A percentile compares a stretch with the other conserved stretches of the same genome.
These are phyloP conservation scores for Globomyces sp. DNA, from an alignment of 371 early-diverging fungal genomes.

Conservation along the genomic window DNA sequence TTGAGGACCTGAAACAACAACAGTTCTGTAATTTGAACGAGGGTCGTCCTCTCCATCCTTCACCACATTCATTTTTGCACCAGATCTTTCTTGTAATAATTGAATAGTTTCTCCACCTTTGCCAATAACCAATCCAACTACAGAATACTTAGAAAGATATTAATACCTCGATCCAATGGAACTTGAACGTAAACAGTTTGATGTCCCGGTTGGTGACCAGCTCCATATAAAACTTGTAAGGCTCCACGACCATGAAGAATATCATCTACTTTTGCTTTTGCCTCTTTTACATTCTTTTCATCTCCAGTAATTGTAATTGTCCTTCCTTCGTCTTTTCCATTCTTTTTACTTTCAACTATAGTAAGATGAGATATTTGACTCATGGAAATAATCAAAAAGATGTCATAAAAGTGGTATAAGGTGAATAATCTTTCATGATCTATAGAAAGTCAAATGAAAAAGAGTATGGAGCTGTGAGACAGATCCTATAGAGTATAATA, in stretches of 20 bases:
- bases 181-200: slow-evolving; percentile 12
- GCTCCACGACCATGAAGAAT: not conserved
- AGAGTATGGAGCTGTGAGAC: no score
- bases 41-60: slow-evolving; percentile 59
- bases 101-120: slow-evolving; percentile 87
- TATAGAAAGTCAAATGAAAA: no score
- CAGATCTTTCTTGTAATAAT: slow-evolving; percentile 73
- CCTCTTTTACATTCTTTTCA: not conserved
- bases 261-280: not conserved
- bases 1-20: slow-evolving; percentile 72
- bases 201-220: not conserved
- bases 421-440: no score
- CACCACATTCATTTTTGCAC: slow-evolving; percentile 80
- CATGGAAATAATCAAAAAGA: no score
- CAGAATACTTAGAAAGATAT: not conserved
- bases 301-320: not conserved
- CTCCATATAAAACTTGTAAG: not conserved
- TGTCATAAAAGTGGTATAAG: no score
- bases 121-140: slow-evolving; percentile 89
- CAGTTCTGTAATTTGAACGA: slow-evolving; percentile 56
- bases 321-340: not conserved
- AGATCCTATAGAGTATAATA: no score
- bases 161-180: slow-evolving; percentile 14
- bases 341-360: no score
- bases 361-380: no score